phyloP scores from a whole-genome alignment of 352 stramenopile species.

The Phytophthora colocasiae region DNA sequence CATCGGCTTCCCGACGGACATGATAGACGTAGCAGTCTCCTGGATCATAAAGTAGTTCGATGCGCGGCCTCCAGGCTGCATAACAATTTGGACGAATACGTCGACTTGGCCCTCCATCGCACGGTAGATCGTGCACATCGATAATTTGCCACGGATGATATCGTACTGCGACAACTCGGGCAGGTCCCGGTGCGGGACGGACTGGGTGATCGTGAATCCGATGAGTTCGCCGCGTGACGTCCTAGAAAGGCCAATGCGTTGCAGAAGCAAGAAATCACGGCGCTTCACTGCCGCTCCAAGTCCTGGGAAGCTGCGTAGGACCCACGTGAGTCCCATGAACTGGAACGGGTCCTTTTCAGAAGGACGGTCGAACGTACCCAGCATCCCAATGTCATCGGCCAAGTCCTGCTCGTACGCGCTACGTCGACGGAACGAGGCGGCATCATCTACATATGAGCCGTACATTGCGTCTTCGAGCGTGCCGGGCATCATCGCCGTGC shows the following conservation, averaged over 20 bases:
- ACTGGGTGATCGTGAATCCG: constrained; percentile 50
- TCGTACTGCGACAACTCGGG: constrained; percentile 44
- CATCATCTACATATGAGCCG: constrained; percentile 52
- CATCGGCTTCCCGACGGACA: constrained; percentile 47
- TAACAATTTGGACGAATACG: constrained; percentile 50
- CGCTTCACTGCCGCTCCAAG: constrained; percentile 40
- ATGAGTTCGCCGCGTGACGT: constrained; percentile 55
- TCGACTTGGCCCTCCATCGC: constrained; percentile 52
- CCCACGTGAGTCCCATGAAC: constrained; percentile 56
- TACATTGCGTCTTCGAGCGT: constrained; percentile 67
- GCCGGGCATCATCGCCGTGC: constrained; percentile 47
- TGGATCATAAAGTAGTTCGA: constrained; percentile 41
- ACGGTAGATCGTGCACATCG: constrained; percentile 51
- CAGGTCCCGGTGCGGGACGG: constrained; percentile 54
- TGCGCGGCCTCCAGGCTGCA: constrained; percentile 46
- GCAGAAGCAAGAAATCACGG: constrained; percentile 50
- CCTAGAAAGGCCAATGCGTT: constrained; percentile 36
- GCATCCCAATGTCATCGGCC: constrained; percentile 51
- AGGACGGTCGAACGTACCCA: constrained; percentile 44
- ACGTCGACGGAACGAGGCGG: constrained; percentile 42
- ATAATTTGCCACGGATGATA: constrained; percentile 53
- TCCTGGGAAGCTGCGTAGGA: constrained; percentile 48
- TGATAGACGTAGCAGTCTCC: constrained; percentile 38
- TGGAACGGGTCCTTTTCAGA: constrained; percentile 54
- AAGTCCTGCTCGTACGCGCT: constrained; percentile 43